phyloP scores from a whole-genome alignment of 163 green algal species.

The Chlorella variabilis region DNA sequence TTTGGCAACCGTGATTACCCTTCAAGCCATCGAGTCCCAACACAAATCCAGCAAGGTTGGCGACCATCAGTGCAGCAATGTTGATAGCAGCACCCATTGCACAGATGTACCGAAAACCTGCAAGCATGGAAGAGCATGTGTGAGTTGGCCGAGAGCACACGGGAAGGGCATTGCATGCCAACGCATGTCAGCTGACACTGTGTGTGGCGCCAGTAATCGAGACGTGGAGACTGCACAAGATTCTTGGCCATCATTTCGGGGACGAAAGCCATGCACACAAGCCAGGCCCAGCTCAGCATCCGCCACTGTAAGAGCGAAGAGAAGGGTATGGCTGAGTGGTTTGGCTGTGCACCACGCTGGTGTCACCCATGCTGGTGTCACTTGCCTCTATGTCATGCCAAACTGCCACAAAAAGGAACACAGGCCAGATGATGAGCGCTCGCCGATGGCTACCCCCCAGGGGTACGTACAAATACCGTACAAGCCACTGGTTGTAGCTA shows the following conservation, averaged over 20 bases:
- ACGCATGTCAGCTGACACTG: not conserved
- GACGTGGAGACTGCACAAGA: not conserved
- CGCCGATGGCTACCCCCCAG: constrained; percentile 75
- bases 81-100: constrained; percentile 63
- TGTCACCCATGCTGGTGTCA: not conserved
- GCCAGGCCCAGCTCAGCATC: constrained; percentile 85
- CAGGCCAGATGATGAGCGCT: constrained; percentile 81
- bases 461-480: constrained; percentile 93
- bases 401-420: constrained; percentile 97
- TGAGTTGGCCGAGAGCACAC: not conserved
- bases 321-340: not conserved
- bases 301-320: constrained; percentile 34
- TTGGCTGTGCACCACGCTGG: not conserved
- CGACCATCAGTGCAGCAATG: constrained; percentile 75
- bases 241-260: constrained; percentile 71
- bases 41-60: constrained; percentile 85
- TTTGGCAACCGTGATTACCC: too few species aligned
- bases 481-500: constrained; percentile 93
- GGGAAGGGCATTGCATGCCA: not conserved
- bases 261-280: constrained; percentile 76
- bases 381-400: constrained; percentile 95
- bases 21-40: constrained; percentile 67
- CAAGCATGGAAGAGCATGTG: not conserved
- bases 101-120: constrained; percentile 54
- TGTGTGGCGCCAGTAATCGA: not conserved